Evolutionary conservation across 2,329 filamentous ascomycete species (phyloP).

Genomic region (Raffaelea albimanens): DNA sequence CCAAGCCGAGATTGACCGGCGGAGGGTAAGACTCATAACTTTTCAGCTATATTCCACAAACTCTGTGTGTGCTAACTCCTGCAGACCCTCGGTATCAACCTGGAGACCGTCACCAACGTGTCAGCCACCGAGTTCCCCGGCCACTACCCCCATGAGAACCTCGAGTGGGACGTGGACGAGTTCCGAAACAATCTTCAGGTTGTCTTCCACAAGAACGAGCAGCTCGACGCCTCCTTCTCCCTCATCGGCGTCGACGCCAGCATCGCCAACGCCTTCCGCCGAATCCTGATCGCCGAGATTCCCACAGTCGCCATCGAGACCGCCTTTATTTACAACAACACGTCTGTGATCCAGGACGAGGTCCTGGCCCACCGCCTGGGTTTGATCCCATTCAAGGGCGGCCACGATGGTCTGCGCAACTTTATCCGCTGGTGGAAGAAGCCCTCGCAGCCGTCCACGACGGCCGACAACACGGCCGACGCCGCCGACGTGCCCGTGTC

Average conservation of each 20-base stretch:
- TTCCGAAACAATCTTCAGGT: constrained; percentile 39
- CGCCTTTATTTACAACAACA: constrained; percentile 92
- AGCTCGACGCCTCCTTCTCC: constrained; percentile 75
- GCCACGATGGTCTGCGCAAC: constrained; percentile 62
- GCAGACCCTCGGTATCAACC: constrained; percentile 76
- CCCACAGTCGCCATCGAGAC: constrained; percentile 90
- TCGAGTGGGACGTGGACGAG: constrained; percentile 32
- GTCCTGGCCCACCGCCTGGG: constrained; percentile 85
- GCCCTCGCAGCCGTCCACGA: constrained; percentile 39
- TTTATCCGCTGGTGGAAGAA: constrained; percentile 78
- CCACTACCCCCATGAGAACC: constrained; percentile 80
- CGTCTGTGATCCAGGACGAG: constrained; percentile 95
- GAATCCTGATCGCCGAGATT: constrained; percentile 90
- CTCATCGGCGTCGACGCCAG: constrained; percentile 86
- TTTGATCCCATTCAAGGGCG: constrained; percentile 79
- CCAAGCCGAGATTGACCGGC: constrained; percentile 48
- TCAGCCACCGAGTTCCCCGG: constrained; percentile 86
- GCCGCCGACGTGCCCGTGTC: constrained; percentile 33
- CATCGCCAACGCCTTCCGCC: constrained; percentile 93
- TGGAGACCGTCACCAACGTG: constrained; percentile 84
- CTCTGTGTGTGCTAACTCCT: too few relatives aligned
- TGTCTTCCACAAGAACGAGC: constrained; percentile 75
- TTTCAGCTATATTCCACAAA: too few relatives aligned
- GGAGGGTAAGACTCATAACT: constrained; percentile 39
- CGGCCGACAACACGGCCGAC: constrained; percentile 36